Percentiles rank a stretch among this genome's conserved stretches.
phyloP scores from a whole-genome alignment of 257 asterid species.

The Rhazya stricta region DNA sequence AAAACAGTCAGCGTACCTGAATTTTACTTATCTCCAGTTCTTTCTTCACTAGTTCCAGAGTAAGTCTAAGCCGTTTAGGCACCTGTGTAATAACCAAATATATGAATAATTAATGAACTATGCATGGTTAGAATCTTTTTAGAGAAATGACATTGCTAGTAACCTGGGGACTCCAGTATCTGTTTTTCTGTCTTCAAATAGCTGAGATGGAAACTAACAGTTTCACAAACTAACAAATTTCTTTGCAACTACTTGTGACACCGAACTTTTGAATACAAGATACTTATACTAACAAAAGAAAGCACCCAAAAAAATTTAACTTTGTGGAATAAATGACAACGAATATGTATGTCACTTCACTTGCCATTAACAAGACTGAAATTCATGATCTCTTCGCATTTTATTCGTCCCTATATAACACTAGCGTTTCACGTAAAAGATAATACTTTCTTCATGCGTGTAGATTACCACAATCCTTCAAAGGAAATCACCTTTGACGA shows the following conservation, averaged over 20 bases:
- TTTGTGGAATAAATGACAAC: not conserved
- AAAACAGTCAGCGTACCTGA: slow-evolving; percentile 48
- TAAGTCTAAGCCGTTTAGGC: slow-evolving; percentile 72
- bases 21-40: slow-evolving; percentile 98
- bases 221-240: not conserved
- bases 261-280: not conserved
- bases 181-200: not conserved
- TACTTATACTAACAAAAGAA: not conserved
- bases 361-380: not conserved
- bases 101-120: not conserved
- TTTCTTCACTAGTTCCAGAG: slow-evolving; percentile 89
- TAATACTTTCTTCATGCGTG: not conserved
- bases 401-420: not conserved
- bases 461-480: not conserved
- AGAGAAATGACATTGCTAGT: not conserved
- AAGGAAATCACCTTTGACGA: not conserved
- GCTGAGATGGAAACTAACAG: not conserved
- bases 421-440: not conserved
- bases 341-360: not conserved
- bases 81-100: slow-evolving; percentile 39
- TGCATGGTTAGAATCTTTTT: not conserved
- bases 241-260: not conserved
- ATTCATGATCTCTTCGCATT: not conserved
- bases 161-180: not conserved
- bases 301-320: not conserved